Evolutionary conservation across 495 filamentous ascomycete species (phyloP).

Genomic region (Cairneyella variabilis): DNA sequence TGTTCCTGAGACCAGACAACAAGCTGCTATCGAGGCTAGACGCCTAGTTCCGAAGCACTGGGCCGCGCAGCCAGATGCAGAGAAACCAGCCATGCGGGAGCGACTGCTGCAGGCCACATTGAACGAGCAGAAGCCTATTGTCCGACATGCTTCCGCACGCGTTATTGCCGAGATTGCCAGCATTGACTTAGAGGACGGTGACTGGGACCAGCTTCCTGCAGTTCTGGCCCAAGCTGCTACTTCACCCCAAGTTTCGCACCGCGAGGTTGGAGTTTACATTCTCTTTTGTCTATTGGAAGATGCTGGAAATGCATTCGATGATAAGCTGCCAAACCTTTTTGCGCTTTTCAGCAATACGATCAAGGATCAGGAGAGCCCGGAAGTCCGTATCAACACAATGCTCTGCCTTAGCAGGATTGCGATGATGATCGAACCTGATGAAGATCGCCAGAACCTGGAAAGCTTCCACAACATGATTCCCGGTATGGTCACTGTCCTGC

Average conservation of each 20-base stretch:
- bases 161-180: slow-evolving; percentile 84
- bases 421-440: slow-evolving; percentile 81
- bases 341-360: slow-evolving; percentile 83
- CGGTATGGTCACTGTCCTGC: slow-evolving; percentile 83
- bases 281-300: slow-evolving; percentile 87
- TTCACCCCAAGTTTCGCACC: slow-evolving; percentile 67
- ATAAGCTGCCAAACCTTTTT: slow-evolving; percentile 74
- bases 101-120: slow-evolving; percentile 79
- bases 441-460: slow-evolving; percentile 66
- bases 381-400: slow-evolving; percentile 93
- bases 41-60: slow-evolving; percentile 85
- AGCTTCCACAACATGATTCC: slow-evolving; percentile 76
- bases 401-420: slow-evolving; percentile 86
- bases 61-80: slow-evolving; percentile 51
- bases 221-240: slow-evolving; percentile 69
- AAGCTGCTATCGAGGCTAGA: slow-evolving; percentile 84
- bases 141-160: slow-evolving; percentile 82
- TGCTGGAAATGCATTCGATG: slow-evolving; percentile 72
- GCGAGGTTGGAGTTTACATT: slow-evolving; percentile 89
- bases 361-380: slow-evolving; percentile 80
- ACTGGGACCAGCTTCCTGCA: slow-evolving; percentile 80
- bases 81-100: slow-evolving; percentile 75
- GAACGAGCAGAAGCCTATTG: slow-evolving; percentile 65
- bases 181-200: slow-evolving; percentile 77
- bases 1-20: slow-evolving; percentile 70